Conservation (phyloP, 2,329 filamentous ascomycete genomes). For the Gyromitra esculenta region DNA sequence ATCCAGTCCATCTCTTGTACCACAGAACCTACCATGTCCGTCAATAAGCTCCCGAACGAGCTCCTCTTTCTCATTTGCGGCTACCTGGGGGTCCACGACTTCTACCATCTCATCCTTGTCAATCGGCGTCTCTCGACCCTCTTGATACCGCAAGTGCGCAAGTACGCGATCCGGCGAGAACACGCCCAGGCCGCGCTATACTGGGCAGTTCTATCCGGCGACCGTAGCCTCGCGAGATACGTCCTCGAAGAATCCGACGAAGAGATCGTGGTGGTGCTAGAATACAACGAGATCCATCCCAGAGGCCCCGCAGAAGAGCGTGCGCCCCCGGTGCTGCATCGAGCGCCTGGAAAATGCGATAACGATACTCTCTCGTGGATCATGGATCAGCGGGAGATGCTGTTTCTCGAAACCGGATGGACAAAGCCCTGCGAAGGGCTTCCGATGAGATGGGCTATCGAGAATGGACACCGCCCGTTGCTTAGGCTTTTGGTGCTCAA, state of each 20-base stretch:
- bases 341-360: not conserved
- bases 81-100: not conserved
- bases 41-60: not conserved
- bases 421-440: not conserved
- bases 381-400: not conserved
- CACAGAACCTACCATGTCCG: not conserved
- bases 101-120: constrained; percentile 11
- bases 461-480: not conserved
- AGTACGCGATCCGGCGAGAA: no score
- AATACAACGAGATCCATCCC: not conserved
- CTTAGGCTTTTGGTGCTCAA: not conserved
- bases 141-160: not conserved
- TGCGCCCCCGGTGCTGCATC: not conserved
- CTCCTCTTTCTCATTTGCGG: not conserved
- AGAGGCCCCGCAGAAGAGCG: not conserved
- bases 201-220: not conserved
- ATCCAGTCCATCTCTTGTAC: not conserved
- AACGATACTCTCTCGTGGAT: not conserved
- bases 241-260: not conserved
- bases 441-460: not conserved
- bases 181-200: not conserved
- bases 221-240: not conserved
- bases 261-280: not conserved
- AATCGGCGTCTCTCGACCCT: not conserved
- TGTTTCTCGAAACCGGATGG: not conserved